Percentiles rank a stretch among this genome's conserved stretches.
These are phyloP conservation scores for Annulohypoxylon moriforme DNA, from an alignment of 495 filamentous ascomycete genomes.

Conservation along the genomic window DNA sequence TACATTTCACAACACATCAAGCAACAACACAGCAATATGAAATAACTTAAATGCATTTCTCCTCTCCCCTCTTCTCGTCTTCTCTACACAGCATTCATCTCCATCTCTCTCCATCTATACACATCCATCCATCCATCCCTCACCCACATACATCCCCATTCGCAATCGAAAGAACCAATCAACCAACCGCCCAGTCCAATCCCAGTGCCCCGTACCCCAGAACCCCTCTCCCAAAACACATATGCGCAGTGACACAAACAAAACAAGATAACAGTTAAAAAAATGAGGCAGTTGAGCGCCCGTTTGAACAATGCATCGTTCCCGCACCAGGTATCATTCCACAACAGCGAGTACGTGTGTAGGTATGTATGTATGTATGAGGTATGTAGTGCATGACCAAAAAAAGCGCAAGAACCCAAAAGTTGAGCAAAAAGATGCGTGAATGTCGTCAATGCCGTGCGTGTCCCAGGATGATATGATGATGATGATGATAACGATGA, in stretches of 20 bases:
- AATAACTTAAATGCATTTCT: slow-evolving; percentile 8
- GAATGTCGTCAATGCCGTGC: slow-evolving; percentile 8
- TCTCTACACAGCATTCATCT: neutral
- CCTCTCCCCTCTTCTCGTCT: neutral
- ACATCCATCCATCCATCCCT: neutral
- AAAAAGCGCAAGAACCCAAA: neutral
- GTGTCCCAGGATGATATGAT: neutral
- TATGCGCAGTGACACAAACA: neutral
- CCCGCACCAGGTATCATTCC: slow-evolving; percentile 4
- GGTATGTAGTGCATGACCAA: no score
- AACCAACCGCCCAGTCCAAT: neutral
- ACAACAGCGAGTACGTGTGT: no score
- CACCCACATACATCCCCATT: neutral
- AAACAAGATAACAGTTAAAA: neutral
- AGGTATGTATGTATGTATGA: no score
- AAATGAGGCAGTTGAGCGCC: neutral
- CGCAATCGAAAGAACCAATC: neutral
- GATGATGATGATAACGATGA: neutral
- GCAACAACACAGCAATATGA: neutral
- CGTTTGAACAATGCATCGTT: slow-evolving; percentile 1
- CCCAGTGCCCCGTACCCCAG: neutral
- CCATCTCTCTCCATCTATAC: neutral
- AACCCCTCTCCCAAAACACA: neutral
- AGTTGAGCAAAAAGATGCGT: neutral
- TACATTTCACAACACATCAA: neutral